A percentile compares a stretch with the other conserved stretches of the same genome.
Evolutionary conservation across 179 eudicot genomes (phyloP).

Genomic region (Vitellaria paradoxa): DNA sequence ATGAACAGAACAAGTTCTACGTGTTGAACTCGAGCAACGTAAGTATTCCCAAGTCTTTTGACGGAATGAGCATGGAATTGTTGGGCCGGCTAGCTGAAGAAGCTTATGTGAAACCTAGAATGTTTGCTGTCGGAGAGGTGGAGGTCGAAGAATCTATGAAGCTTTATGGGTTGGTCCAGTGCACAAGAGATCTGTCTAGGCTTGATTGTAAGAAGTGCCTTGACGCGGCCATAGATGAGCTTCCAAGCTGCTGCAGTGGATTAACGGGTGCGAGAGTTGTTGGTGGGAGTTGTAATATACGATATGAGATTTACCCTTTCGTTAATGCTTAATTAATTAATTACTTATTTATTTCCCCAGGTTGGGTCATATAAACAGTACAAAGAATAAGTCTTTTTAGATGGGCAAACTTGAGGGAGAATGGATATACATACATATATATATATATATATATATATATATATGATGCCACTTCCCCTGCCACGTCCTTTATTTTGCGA

Average conservation of each 20-base stretch:
- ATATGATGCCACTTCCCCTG: too few species aligned
- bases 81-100: constrained; percentile 11
- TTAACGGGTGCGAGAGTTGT: constrained; percentile 28
- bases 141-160: constrained; percentile 3
- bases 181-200: constrained; percentile 26
- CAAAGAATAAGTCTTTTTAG: too few species aligned
- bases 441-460: too few species aligned
- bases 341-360: too few species aligned
- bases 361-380: too few species aligned
- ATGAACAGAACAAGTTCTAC: constrained; percentile 1
- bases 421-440: too few species aligned
- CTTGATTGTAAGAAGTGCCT: constrained; percentile 24
- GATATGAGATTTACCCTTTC: constrained; percentile 22
- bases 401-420: too few species aligned
- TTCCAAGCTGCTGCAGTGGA: constrained; percentile 25
- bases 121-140: constrained; percentile 17
- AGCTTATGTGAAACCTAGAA: constrained; percentile 16
- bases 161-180: constrained; percentile 27
- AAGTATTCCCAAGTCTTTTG: constrained; percentile 12
- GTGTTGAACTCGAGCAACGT: constrained; percentile 5
- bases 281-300: constrained; percentile 16
- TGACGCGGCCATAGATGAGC: constrained; percentile 13
- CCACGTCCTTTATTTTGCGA: too few species aligned
- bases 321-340: constrained; percentile 13
- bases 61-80: constrained; percentile 10